Evolutionary conservation across 1,139 yeast species (phyloP).

Genomic region (Protomyces macrosporus): DNA sequence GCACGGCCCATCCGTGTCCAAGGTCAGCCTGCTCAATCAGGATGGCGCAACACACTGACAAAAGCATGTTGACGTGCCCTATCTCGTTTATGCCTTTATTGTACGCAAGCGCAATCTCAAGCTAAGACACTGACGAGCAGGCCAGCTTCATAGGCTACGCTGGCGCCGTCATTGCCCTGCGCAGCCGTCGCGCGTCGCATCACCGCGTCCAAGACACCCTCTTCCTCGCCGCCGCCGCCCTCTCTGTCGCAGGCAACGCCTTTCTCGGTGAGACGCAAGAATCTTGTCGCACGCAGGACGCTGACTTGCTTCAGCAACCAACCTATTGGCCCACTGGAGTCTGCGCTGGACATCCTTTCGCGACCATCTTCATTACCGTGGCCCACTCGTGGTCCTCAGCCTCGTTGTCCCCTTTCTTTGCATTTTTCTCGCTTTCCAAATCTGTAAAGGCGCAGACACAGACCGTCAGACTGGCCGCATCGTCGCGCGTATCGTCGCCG

Average conservation of each 20-base stretch:
- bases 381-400: constrained; percentile 1
- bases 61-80: neutral
- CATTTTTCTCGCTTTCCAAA: neutral
- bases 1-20: neutral
- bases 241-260: constrained; percentile 19
- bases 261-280: no score
- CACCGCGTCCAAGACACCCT: neutral
- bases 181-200: constrained; percentile 4
- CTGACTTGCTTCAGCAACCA: neutral
- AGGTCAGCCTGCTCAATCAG: neutral
- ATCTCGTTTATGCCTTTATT: neutral
- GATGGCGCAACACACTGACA: neutral
- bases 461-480: neutral
- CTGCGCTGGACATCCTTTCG: neutral
- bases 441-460: constrained; percentile 5
- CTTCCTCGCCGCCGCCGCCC: constrained; percentile 13
- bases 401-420: neutral
- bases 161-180: neutral
- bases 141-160: neutral
- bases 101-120: neutral
- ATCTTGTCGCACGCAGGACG: no score
- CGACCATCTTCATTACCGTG: constrained; percentile 1
- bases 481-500: constrained; percentile 15
- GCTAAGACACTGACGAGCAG: neutral
- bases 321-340: neutral